Conservation (phyloP, 345 rosid genomes). For the Lagerstroemia speciosa region DNA sequence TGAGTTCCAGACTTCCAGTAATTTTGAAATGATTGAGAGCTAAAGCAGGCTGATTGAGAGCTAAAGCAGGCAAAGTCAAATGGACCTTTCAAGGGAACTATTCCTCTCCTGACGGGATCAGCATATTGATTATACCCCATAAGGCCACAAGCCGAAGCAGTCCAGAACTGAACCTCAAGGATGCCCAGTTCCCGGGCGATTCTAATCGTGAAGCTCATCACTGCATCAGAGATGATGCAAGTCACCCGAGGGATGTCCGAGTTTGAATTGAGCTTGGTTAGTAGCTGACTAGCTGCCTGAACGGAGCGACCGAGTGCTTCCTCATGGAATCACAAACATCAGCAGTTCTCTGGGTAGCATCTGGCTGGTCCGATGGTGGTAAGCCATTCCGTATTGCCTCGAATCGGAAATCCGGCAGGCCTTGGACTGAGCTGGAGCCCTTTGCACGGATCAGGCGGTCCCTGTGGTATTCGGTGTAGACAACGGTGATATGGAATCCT, state of each 20-base stretch:
- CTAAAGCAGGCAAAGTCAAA: not conserved
- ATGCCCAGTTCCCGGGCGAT: slow-evolving; percentile 21
- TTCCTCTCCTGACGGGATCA: slow-evolving; percentile 18
- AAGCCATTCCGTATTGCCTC: slow-evolving; percentile 25
- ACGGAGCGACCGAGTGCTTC: slow-evolving; percentile 25
- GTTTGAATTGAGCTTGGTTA: slow-evolving; percentile 14
- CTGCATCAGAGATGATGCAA: slow-evolving; percentile 21
- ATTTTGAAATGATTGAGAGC: not conserved
- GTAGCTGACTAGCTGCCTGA: slow-evolving; percentile 20
- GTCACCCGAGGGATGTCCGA: slow-evolving; percentile 13
- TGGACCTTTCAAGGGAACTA: slow-evolving; percentile 23
- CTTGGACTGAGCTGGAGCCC: slow-evolving; percentile 17
- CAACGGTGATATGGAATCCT: slow-evolving; percentile 35
- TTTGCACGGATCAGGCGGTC: slow-evolving; percentile 19
- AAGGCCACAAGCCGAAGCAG: slow-evolving; percentile 19
- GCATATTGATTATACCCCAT: slow-evolving; percentile 14
- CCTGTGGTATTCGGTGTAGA: slow-evolving; percentile 30
- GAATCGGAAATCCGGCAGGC: slow-evolving; percentile 23
- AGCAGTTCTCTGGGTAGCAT: slow-evolving; percentile 19
- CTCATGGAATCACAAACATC: slow-evolving; percentile 6
- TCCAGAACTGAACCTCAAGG: slow-evolving; percentile 18
- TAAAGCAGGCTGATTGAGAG: no score
- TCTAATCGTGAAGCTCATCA: slow-evolving; percentile 21
- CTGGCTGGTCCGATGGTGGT: slow-evolving; percentile 14
- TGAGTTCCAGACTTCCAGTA: no score